These are phyloP conservation scores for Dendrobium officinale DNA, from an alignment of 106 monocot species.

Conservation along the genomic window DNA sequence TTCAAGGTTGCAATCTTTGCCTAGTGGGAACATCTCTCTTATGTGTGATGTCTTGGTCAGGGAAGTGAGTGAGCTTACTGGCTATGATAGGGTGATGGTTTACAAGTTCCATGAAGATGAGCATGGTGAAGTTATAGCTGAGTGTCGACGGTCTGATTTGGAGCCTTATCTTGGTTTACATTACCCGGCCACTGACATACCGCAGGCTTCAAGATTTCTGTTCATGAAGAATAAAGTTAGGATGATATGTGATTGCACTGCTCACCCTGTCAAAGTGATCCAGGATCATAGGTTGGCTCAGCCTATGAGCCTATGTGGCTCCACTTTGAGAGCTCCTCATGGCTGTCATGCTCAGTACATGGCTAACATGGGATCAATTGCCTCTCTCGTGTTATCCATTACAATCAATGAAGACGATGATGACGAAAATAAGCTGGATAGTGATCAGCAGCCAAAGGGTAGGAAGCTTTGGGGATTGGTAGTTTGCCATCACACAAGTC, in stretches of 20 bases:
- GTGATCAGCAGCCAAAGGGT: constrained; percentile 37
- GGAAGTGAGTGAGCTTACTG: constrained; percentile 69
- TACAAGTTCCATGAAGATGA: constrained; percentile 96
- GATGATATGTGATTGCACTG: constrained; percentile 83
- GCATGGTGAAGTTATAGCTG: constrained; percentile 87
- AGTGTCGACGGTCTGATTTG: constrained; percentile 51
- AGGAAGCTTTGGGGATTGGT: constrained; percentile 89
- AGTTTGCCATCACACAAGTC: constrained; percentile 73
- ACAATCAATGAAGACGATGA: constrained; percentile 59
- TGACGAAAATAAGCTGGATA: constrained; percentile 34
- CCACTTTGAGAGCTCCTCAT: constrained; percentile 81
- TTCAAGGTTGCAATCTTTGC: constrained; percentile 70
- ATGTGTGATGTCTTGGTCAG: constrained; percentile 75
- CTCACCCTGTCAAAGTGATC: constrained; percentile 55
- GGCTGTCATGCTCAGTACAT: constrained; percentile 94
- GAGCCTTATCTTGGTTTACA: constrained; percentile 88
- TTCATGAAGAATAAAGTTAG: constrained; percentile 92
- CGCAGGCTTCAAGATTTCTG: constrained; percentile 91
- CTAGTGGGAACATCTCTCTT: constrained; percentile 63
- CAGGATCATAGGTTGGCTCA: constrained; percentile 59
- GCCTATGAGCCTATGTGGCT: constrained; percentile 55
- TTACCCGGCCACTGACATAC: constrained; percentile 93
- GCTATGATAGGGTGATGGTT: constrained; percentile 86
- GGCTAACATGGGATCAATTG: constrained; percentile 86
- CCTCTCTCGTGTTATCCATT: constrained; percentile 83